phyloP scores from a whole-genome alignment of 2,329 filamentous ascomycete genomes.

The Aureobasidium sp. region DNA sequence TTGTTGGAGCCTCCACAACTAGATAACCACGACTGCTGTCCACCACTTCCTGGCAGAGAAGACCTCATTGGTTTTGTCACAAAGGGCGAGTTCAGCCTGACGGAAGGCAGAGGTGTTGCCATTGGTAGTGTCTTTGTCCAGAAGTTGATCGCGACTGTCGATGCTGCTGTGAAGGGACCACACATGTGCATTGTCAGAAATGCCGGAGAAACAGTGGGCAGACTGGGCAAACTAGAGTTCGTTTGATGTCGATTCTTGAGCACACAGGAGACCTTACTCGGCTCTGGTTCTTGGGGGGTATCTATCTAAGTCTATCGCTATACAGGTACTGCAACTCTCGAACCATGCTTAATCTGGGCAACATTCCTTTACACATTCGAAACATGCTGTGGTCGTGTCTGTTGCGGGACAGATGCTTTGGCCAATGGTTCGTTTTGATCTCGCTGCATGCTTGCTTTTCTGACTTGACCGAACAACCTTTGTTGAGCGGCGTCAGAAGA shows the following conservation, averaged over 20 bases:
- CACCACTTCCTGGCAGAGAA: constrained; percentile 60
- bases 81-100: constrained; percentile 73
- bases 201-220: constrained; percentile 68
- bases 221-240: constrained; percentile 71
- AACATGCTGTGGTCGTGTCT: not conserved
- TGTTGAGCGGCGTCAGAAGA: not conserved
- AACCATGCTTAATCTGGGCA: not conserved
- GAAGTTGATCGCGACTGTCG: not conserved
- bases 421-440: not conserved
- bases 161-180: constrained; percentile 31
- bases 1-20: constrained; percentile 31
- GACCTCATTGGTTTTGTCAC: constrained; percentile 89
- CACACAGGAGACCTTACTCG: not conserved
- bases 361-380: not conserved
- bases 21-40: constrained; percentile 24
- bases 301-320: not conserved
- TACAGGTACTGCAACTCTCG: not conserved
- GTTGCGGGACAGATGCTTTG: not conserved
- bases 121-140: constrained; percentile 60
- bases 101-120: constrained; percentile 65
- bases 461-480: constrained; percentile 1
- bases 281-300: not conserved
- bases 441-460: not conserved
- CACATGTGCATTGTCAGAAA: constrained; percentile 72
- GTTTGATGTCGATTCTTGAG: constrained; percentile 26